Base-by-base conservation (phyloP, 352 stramenopile species). In the Globisporangium abappressorium region DNA sequence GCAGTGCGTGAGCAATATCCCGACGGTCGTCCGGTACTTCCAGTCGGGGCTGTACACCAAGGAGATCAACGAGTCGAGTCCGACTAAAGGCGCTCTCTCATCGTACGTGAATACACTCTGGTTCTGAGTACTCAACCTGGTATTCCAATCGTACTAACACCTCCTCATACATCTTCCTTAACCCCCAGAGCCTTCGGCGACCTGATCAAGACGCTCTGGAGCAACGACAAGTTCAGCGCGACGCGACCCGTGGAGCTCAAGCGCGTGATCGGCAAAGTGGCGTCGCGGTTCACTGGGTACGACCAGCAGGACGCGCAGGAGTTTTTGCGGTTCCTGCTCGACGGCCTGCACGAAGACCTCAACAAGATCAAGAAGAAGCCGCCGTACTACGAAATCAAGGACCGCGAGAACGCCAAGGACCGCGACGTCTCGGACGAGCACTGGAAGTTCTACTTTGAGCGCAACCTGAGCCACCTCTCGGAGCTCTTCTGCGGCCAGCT, bases 251-350 rank as follows among this genome's bases (percentile, higher is more conserved):
- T 84, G 14, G 79, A 92, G 57, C 70, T 96, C 33, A 94, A 94
- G 61, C 79, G 77, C 22, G 77, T 93, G 57, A 82, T 97, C 53
- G 82, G 83, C 18, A 90, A 93, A 49, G 77, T 89, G 14, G 80
- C 86, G 7, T 81, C 77, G 5, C 73, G 83, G n/a, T 96, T 94
- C 57, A 81, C 72, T 0, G 84, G 85, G 6, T 97, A 97, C 73
- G 84, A 95, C 49, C 90, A 97, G 68, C 89, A 97, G 63, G 91
- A 97, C 59, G 88, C 91, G 1, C 90, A 97, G 62, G 90, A 97
- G 64, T 97, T 97, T 61, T 70, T 97, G n/a, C 90, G 92, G 14
- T 93, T 92, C 34, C 70, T 97, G 14, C 74, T 97, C 1, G 90
- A 97, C 49, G 85, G 78, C 20, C 71, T 97, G 30, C 91, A 97